phyloP scores from a whole-genome alignment of 345 rosid species.

The Populus simonii region DNA sequence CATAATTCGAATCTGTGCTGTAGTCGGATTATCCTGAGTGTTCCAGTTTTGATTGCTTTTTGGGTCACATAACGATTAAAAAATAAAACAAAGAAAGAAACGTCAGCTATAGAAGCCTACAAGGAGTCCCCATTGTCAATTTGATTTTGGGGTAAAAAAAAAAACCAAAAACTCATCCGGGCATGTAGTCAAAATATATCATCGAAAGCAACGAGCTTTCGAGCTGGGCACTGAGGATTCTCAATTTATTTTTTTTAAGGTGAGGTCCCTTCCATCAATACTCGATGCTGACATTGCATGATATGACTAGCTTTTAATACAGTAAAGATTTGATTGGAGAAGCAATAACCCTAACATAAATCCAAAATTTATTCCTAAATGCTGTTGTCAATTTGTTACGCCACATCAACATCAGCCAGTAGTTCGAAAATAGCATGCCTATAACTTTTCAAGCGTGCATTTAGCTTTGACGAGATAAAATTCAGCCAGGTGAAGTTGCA shows the following conservation, averaged over 20 bases:
- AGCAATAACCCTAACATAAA: background rate
- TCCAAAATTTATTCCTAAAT: background rate
- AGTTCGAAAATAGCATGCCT: constrained; percentile 3
- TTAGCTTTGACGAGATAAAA: background rate
- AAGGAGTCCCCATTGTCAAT: background rate
- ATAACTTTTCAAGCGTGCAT: constrained; percentile 1
- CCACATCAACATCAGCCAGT: constrained; percentile 12
- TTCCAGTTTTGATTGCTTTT: background rate
- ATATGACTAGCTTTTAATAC: background rate
- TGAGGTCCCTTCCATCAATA: background rate
- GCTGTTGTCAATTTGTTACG: constrained; percentile 1
- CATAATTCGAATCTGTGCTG: background rate
- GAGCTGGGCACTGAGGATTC: background rate
- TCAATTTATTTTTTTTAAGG: background rate
- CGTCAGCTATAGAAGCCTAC: background rate
- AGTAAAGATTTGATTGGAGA: background rate
- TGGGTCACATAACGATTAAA: background rate
- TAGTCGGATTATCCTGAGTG: background rate
- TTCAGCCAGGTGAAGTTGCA: background rate
- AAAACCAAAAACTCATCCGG: background rate
- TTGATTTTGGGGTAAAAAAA: background rate
- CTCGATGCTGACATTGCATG: background rate
- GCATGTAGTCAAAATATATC: background rate
- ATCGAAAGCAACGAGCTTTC: background rate
- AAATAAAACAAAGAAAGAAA: too few species aligned